Conservation (phyloP, 352 stramenopile genomes). For the Plasmopara halstedii region DNA sequence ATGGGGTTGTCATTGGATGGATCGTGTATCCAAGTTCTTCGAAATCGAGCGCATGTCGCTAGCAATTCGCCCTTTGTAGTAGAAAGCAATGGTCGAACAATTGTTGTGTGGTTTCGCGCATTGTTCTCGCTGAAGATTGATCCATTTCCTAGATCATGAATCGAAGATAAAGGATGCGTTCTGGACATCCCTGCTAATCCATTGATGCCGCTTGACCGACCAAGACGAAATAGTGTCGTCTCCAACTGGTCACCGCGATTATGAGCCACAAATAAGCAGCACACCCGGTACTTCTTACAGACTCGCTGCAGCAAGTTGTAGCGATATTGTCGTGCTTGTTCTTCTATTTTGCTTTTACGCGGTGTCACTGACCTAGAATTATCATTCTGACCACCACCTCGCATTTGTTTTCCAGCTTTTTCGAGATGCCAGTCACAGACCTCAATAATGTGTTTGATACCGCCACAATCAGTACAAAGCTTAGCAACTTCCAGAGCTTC, state of each 20-base stretch:
- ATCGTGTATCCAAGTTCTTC: slow-evolving; percentile 75
- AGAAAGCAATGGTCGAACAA: slow-evolving; percentile 59
- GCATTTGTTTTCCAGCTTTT: slow-evolving; percentile 2
- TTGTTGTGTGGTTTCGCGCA: slow-evolving; percentile 6
- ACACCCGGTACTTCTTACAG: slow-evolving; percentile 43
- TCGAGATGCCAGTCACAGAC: slow-evolving; percentile 41
- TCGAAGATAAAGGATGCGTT: slow-evolving; percentile 20
- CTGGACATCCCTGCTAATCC: slow-evolving; percentile 59
- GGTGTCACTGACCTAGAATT: slow-evolving; percentile 18
- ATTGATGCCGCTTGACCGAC: slow-evolving; percentile 64
- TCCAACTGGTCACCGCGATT: slow-evolving; percentile 75
- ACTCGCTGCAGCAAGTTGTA: slow-evolving; percentile 54
- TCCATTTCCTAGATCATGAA: slow-evolving; percentile 1
- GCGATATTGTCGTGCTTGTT: slow-evolving; percentile 54
- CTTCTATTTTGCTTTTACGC: slow-evolving; percentile 67
- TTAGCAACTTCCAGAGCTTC: slow-evolving; percentile 49
- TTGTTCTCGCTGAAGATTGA: not conserved
- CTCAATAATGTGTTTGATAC: slow-evolving; percentile 44
- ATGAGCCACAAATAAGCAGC: slow-evolving; percentile 72
- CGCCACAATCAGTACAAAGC: slow-evolving; percentile 33
- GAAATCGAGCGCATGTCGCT: slow-evolving; percentile 61
- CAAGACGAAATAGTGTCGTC: slow-evolving; percentile 73
- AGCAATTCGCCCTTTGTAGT: slow-evolving; percentile 54
- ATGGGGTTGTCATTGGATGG: slow-evolving; percentile 67
- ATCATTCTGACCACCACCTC: not conserved